A percentile compares a stretch with the other conserved stretches of the same genome.
phyloP scores from a whole-genome alignment of 129 eudicot species.

The Erigeron canadensis region DNA sequence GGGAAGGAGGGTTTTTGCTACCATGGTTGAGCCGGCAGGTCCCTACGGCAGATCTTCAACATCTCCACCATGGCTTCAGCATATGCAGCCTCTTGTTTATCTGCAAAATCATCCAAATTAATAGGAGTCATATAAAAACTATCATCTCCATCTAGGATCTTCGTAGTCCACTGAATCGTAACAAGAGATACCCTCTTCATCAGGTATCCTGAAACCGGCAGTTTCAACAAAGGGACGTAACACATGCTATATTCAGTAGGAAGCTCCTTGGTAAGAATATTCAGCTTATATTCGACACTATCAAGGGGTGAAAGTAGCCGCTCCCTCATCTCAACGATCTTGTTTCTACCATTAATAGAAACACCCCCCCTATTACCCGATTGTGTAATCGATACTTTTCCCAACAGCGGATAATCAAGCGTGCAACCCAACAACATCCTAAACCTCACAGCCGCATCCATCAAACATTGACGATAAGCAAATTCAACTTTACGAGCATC shows the following conservation, averaged over 20 bases:
- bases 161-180: not conserved
- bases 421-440: not conserved
- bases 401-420: too few species aligned
- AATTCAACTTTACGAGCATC: too few species aligned
- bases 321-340: not conserved
- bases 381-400: not conserved
- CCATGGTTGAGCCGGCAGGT: too few species aligned
- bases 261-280: too few species aligned
- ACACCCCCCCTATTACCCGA: not conserved
- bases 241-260: too few species aligned
- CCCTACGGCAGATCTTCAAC: not conserved
- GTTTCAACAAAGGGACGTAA: not conserved
- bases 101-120: not conserved
- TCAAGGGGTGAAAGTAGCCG: not conserved
- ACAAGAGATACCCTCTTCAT: not conserved
- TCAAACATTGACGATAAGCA: too few species aligned
- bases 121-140: not conserved
- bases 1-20: too few species aligned
- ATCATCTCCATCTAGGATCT: not conserved
- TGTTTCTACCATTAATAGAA: not conserved
- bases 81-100: too few species aligned
- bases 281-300: not conserved
- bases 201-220: not conserved
- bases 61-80: not conserved
- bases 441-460: not conserved